Percentiles rank a stretch among this genome's conserved stretches.
Conservation (phyloP, 257 asterid species). For the Ilex asprella region DNA sequence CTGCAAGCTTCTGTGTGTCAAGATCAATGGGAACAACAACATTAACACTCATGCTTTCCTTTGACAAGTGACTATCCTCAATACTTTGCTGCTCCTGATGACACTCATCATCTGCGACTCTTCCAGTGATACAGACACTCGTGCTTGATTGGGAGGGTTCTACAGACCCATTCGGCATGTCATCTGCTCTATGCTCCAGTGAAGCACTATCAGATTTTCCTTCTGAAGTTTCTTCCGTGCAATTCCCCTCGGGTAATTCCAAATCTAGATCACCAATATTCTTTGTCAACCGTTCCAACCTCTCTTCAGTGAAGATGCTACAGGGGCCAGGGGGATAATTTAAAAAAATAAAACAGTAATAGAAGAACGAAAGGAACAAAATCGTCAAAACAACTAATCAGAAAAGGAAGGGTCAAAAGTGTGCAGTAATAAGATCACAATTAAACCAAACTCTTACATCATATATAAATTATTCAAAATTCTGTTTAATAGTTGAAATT, state of each 20-base stretch:
- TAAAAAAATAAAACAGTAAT: slow-evolving; percentile 6
- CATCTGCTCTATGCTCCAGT: slow-evolving; percentile 33
- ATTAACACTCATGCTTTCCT: slow-evolving; percentile 28
- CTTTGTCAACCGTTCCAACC: slow-evolving; percentile 76
- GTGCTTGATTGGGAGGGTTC: slow-evolving; percentile 43
- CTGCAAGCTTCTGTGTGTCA: slow-evolving; percentile 34
- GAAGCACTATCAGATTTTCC: slow-evolving; percentile 34
- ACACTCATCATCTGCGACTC: slow-evolving; percentile 26
- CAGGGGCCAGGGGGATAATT: slow-evolving; percentile 1
- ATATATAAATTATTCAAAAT: too few relatives aligned
- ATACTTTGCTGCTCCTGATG: slow-evolving; percentile 37
- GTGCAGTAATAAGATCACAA: not conserved
- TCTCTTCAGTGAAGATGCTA: slow-evolving; percentile 91
- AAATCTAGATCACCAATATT: slow-evolving; percentile 59
- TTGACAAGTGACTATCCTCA: slow-evolving; percentile 22
- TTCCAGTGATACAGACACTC: slow-evolving; percentile 32
- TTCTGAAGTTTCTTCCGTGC: slow-evolving; percentile 37
- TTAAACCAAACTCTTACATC: not conserved
- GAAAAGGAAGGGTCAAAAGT: not conserved
- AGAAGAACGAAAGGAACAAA: slow-evolving; percentile 11
- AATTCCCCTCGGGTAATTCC: slow-evolving; percentile 37
- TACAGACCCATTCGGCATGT: slow-evolving; percentile 30
- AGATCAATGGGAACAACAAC: slow-evolving; percentile 24
- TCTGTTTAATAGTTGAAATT: too few relatives aligned
- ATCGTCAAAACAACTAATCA: slow-evolving; percentile 3